Percentiles rank a stretch among this genome's conserved stretches.
phyloP scores from a whole-genome alignment of 2,329 filamentous ascomycete genomes.

The Calonectria naviculata region DNA sequence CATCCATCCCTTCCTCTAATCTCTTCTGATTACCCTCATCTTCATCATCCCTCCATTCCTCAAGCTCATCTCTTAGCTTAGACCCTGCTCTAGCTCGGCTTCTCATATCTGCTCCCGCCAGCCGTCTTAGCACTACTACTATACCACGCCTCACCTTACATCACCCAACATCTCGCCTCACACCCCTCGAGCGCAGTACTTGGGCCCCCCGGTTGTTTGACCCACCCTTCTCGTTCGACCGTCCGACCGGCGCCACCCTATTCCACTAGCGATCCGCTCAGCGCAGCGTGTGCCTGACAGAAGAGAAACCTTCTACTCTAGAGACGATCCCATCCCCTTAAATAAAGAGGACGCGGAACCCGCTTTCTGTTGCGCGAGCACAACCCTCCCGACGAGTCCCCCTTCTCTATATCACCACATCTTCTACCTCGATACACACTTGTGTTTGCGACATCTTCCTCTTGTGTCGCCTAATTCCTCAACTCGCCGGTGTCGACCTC shows the following conservation, averaged over 20 bases:
- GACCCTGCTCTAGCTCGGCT: neutral
- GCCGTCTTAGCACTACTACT: neutral
- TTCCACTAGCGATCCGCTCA: slow-evolving; percentile 29
- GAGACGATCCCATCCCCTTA: slow-evolving; percentile 32
- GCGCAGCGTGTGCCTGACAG: slow-evolving; percentile 26
- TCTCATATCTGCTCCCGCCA: neutral
- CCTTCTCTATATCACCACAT: slow-evolving; percentile 22
- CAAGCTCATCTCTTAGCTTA: neutral
- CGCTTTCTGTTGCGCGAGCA: slow-evolving; percentile 32
- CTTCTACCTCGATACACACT: slow-evolving; percentile 32
- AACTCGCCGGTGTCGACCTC: slow-evolving; percentile 48
- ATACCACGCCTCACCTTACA: slow-evolving; percentile 23
- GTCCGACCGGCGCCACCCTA: slow-evolving; percentile 40
- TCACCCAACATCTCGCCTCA: slow-evolving; percentile 30
- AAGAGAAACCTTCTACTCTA: slow-evolving; percentile 19
- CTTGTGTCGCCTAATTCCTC: slow-evolving; percentile 44
- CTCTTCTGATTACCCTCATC: neutral
- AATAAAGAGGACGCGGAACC: slow-evolving; percentile 28
- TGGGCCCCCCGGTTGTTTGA: slow-evolving; percentile 38
- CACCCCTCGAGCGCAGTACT: slow-evolving; percentile 20
- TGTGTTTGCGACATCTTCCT: slow-evolving; percentile 43
- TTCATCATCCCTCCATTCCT: slow-evolving; percentile 7
- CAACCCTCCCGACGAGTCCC: slow-evolving; percentile 24
- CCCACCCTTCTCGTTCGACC: slow-evolving; percentile 37
- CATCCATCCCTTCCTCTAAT: neutral